Base-by-base conservation (phyloP, 208 protist species). In the Tritrichomonas musculus region DNA sequence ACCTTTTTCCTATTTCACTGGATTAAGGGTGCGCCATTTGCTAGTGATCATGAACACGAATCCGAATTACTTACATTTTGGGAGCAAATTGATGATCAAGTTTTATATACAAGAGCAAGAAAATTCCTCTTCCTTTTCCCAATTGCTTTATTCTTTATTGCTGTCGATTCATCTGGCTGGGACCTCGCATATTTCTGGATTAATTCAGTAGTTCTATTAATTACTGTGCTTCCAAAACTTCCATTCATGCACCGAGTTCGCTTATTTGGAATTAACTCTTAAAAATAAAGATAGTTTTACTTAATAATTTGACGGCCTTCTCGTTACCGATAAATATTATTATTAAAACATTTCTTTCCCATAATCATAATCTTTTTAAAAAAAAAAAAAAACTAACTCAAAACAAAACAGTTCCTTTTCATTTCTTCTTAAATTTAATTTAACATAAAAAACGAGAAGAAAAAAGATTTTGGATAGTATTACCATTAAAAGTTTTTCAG, bases 31-130 rank as follows among this genome's bases (percentile, higher is more conserved):
- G 55, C 93, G 39, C 93, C 93, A 22, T 88, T 94, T 44, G 14
- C 50, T 47, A 75, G 92, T 82, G 93, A 94, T 73, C 93, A 94
- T 33, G 93, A 65, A 5, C 22, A 39, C 11, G 92, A 94, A 5
- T 88, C 88, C 36, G 17, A 53, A 72, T 17, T 25, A n/a, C 25
- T 92, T 3, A 94, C 93, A 41, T 94, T 94, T 47, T 94, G 93
- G 93, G 93, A 94, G 30, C 93, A 94, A 65, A 94, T 94, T 73
- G 93, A 94, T 94, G 50, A 92, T 3, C 60, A 64, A 60, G 20
- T 73, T 60, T 39, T 72, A 55, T 94, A 92, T 53, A 53, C 72
- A 11, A 27, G 82, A 2, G 92, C 88, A 30, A 44, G 93, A 33
- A 94, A 94, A 57, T 92, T 94, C 39, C 49, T 94, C 39, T 55